phyloP scores from a whole-genome alignment of 2,329 filamentous ascomycete species.

The Trichoderma sp. region DNA sequence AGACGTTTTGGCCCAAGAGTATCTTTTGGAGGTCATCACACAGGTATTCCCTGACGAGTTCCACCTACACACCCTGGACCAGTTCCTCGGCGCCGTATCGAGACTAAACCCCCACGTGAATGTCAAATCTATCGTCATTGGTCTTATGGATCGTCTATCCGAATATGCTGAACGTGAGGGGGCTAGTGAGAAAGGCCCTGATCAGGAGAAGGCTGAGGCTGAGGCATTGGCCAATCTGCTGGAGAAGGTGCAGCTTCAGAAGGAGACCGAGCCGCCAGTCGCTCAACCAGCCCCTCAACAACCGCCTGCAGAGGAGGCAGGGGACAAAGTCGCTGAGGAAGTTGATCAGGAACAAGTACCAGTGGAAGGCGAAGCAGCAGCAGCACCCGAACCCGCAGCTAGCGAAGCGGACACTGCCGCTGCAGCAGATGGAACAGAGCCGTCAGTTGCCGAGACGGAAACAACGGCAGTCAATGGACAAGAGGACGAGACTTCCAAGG shows the following conservation, averaged over 20 bases:
- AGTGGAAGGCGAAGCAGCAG: constrained; percentile 32
- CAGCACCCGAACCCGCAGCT: constrained; percentile 34
- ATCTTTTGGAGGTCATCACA: constrained; percentile 95
- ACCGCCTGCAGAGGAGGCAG: constrained; percentile 39
- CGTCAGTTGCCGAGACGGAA: constrained; percentile 41
- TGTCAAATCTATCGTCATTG: constrained; percentile 96
- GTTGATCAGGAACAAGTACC: constrained; percentile 32
- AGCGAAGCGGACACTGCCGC: constrained; percentile 30
- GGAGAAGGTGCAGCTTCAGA: constrained; percentile 73
- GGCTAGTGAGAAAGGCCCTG: constrained; percentile 68
- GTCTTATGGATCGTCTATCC: constrained; percentile 93
- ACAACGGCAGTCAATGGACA: constrained; percentile 54
- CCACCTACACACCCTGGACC: constrained; percentile 93
- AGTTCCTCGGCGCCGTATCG: constrained; percentile 91
- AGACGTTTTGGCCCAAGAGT: constrained; percentile 95
- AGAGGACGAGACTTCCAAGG: constrained; percentile 48
- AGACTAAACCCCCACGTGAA: constrained; percentile 95
- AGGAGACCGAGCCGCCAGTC: constrained; percentile 48
- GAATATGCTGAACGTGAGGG: constrained; percentile 92
- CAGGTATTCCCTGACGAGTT: constrained; percentile 99
- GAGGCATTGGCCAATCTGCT: constrained; percentile 79
- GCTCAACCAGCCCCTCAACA: constrained; percentile 34
- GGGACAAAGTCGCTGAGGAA: constrained; percentile 22
- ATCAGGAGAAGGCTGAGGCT: constrained; percentile 78
- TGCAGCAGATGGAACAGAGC: constrained; percentile 42